Evolutionary conservation across 106 monocot species (phyloP).

Genomic region (Dendrobium nobile): DNA sequence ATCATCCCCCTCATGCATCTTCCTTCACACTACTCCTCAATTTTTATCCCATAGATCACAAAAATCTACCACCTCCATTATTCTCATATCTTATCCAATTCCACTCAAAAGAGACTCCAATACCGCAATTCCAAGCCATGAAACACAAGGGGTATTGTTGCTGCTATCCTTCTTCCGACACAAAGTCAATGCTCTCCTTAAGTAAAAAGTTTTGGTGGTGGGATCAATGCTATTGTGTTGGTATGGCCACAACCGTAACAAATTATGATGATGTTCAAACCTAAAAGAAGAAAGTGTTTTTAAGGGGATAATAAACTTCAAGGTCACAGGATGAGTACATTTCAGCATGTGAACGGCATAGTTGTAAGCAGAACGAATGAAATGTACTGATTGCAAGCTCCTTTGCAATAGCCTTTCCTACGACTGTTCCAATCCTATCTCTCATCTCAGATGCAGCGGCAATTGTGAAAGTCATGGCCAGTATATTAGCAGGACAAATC

Average conservation of each 20-base stretch:
- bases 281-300: background rate
- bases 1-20: too few relatives aligned
- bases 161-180: too few relatives aligned
- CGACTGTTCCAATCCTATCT: conserved; percentile 65
- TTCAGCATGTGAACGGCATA: conserved; percentile 80
- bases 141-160: too few relatives aligned
- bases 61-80: too few relatives aligned
- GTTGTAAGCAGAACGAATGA: conserved; percentile 86
- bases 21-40: too few relatives aligned
- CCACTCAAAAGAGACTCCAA: too few relatives aligned
- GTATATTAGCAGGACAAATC: conserved; percentile 50
- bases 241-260: background rate
- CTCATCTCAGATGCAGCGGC: conserved; percentile 93
- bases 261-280: background rate
- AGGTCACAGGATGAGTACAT: conserved; percentile 36
- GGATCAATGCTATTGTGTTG: too few relatives aligned
- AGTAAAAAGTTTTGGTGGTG: too few relatives aligned
- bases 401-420: conserved; percentile 72
- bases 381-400: conserved; percentile 78
- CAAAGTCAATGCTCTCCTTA: too few relatives aligned
- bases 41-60: too few relatives aligned
- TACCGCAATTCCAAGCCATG: too few relatives aligned
- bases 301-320: background rate
- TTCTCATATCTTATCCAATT: too few relatives aligned
- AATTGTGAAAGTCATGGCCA: conserved; percentile 94